Conservation (phyloP, 345 rosid species). For the Theobroma cacao region DNA sequence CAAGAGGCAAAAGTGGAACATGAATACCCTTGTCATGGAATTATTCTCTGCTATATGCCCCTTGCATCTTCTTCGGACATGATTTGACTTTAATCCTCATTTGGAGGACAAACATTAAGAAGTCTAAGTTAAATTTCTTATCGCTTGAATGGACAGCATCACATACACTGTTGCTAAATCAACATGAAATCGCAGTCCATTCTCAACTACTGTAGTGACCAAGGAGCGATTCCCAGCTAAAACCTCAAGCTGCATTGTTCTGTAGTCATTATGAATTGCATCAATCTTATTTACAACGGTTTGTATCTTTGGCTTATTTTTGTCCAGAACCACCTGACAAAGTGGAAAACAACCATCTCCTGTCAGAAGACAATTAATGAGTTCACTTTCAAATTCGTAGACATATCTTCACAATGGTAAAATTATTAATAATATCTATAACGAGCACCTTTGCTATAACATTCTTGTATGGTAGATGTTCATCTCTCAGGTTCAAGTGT, state of each 20-base stretch:
- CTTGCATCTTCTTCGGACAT: not conserved
- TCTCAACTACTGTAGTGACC: conserved; percentile 83
- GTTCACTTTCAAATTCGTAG: conserved; percentile 1
- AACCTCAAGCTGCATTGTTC: conserved; percentile 92
- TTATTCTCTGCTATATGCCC: not conserved
- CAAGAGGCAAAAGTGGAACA: conserved; percentile 2
- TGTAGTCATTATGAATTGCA: conserved; percentile 65
- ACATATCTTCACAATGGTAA: not conserved
- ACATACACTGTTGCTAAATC: conserved; percentile 87
- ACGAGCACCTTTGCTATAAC: conserved; percentile 71
- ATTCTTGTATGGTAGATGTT: conserved; percentile 62
- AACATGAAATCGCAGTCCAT: conserved; percentile 77
- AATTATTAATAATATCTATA: not conserved
- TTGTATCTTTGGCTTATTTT: conserved; percentile 84
- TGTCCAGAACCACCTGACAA: conserved; percentile 79
- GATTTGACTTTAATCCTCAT: not conserved
- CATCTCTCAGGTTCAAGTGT: conserved; percentile 79
- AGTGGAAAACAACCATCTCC: conserved; percentile 8
- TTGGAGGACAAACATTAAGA: not conserved
- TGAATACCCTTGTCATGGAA: not conserved
- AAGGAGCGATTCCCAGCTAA: conserved; percentile 92
- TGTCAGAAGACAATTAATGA: conserved; percentile 8
- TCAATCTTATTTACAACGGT: conserved; percentile 90
- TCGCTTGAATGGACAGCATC: conserved; percentile 11
- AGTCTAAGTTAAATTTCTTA: not conserved